Base-by-base conservation (phyloP, 2,329 filamentous ascomycete genomes). In the Colletotrichum kahawae region DNA sequence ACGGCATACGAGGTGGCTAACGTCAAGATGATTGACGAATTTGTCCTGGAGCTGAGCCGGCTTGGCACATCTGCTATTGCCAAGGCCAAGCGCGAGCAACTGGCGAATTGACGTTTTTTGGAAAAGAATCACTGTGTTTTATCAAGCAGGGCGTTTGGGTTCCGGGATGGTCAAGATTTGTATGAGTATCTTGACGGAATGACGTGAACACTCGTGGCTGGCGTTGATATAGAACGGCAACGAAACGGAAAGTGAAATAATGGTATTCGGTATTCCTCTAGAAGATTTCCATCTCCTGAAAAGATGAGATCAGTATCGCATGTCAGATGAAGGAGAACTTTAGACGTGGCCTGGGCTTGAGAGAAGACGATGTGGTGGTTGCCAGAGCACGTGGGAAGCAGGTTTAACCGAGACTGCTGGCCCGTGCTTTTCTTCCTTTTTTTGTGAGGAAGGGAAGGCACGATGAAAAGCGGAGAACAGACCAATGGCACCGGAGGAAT, bases 11-110 rank as follows among this genome's bases (percentile, higher is more conserved):
- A 88, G 70, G 78, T 84, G 8, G 81, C 83, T 1, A 84, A 88
- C 27, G 78, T 88, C 36, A 82, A 83, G 33, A 77, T 85, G 14
- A 80, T 89, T 16, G 83, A 86, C 2, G 82, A 84, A 3, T 88
- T 89, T 51, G 83, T 88, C 2, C 79, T 79, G 1, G 88, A 89
- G 76, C 76, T 89, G 9, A 82, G 83, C n/a, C 79, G 84, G 13
- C 80, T 89, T 4, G 85, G 83, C 1, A 82, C 82, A 4, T 85
- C 84, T 74, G 87, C 87, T 6, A 85, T 88, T 70, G 56, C 43
- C 4, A 75, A 75, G 57, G 72, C 69, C n/a, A 38, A 48, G 29
- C 27, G 56, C 7, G 69, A 67, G 24, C 12, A 59, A 8, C n/a
- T 63, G 24, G 18, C 27, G 12, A 21, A 16, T 7, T 54, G n/a